phyloP scores from a whole-genome alignment of 768 basidiomycete species.

The Russula griseocarnosa region DNA sequence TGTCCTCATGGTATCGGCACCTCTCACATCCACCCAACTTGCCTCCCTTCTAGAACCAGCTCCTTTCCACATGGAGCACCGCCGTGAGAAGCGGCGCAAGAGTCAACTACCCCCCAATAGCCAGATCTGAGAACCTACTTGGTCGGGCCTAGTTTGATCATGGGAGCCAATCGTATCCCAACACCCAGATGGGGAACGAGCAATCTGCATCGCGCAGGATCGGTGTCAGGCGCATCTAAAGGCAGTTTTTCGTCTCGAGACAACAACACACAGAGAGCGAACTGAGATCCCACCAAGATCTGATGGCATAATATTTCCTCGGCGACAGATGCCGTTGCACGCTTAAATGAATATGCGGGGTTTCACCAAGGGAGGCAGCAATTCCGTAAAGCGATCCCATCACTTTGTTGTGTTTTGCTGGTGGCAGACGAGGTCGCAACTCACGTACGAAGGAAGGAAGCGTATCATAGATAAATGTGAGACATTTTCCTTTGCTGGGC shows the following conservation, averaged over 20 bases:
- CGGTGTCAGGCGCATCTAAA: neutral
- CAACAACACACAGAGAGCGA: conserved; percentile 2
- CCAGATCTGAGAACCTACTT: conserved; percentile 12
- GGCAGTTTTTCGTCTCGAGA: neutral
- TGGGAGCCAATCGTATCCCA: neutral
- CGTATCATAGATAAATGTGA: neutral
- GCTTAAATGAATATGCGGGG: neutral
- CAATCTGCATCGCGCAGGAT: conserved; percentile 4
- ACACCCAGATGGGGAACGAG: neutral
- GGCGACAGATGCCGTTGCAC: conserved; percentile 3
- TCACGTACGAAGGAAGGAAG: conserved; percentile 4
- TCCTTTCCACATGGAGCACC: conserved; percentile 23
- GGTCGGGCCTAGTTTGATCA: neutral
- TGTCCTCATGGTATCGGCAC: conserved; percentile 26
- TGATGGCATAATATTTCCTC: conserved; percentile 17
- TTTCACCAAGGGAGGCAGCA: neutral
- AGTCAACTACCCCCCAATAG: conserved; percentile 9
- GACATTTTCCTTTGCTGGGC: neutral
- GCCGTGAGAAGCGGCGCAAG: conserved; percentile 22
- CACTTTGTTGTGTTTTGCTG: neutral
- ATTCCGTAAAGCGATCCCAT: neutral
- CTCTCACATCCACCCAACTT: conserved; percentile 15
- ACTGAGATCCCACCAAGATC: conserved; percentile 14
- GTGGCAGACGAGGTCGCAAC: conserved; percentile 1
- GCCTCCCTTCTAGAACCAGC: conserved; percentile 20